These are phyloP conservation scores for Verticillium tricorpus DNA, from an alignment of 2,329 filamentous ascomycete species.

Conservation along the genomic window DNA sequence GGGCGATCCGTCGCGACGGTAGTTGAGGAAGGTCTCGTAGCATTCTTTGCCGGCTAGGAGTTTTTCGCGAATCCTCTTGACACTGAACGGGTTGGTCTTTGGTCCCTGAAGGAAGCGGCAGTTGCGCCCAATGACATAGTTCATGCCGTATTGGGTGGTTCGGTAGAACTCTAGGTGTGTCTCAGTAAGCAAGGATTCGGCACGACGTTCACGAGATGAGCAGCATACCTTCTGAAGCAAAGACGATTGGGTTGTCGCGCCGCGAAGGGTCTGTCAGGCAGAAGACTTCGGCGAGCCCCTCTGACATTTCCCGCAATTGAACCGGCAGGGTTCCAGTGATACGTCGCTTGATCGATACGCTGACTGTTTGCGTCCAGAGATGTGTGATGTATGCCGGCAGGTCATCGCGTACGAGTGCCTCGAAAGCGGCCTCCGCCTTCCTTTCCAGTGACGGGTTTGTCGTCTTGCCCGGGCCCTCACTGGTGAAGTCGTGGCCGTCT, in stretches of 20 bases:
- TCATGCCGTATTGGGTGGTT: constrained; percentile 71
- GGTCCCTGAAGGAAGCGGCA: constrained; percentile 77
- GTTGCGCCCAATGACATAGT: constrained; percentile 69
- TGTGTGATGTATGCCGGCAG: constrained; percentile 69
- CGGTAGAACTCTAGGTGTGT: constrained; percentile 58
- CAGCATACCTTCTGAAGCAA: constrained; percentile 65
- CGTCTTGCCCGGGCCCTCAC: constrained; percentile 43
- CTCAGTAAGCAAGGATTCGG: fast-evolving
- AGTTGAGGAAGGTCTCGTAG: constrained; percentile 72
- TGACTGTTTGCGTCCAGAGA: constrained; percentile 65
- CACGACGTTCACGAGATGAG: neutral
- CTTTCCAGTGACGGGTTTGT: constrained; percentile 55
- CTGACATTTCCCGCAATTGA: constrained; percentile 63
- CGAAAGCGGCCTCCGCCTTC: constrained; percentile 61
- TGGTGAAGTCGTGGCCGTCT: constrained; percentile 50
- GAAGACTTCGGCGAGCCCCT: constrained; percentile 72
- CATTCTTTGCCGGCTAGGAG: constrained; percentile 61
- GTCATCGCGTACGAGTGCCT: constrained; percentile 60
- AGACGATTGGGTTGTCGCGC: constrained; percentile 71
- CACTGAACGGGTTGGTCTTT: constrained; percentile 59
- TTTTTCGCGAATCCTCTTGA: constrained; percentile 58
- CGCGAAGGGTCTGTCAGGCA: constrained; percentile 71
- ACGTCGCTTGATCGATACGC: constrained; percentile 60
- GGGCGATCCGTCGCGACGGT: constrained; percentile 69
- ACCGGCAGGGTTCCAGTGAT: constrained; percentile 64